A percentile compares a stretch with the other conserved stretches of the same genome.
Evolutionary conservation across 2,329 filamentous ascomycete genomes (phyloP).

Genomic region (Aphanoascus verrucosus): DNA sequence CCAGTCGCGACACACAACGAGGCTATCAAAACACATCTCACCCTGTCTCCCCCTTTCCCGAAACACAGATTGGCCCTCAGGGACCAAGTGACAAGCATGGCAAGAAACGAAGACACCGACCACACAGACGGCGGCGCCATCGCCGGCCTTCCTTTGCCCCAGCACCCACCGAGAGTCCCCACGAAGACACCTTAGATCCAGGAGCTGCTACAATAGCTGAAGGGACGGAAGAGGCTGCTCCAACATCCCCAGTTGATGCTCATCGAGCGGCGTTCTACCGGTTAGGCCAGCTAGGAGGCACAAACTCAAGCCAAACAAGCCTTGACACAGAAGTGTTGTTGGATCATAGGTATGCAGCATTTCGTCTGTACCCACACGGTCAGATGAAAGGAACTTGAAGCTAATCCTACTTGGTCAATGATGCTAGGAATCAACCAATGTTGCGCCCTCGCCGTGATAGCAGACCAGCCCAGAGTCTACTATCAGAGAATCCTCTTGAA

Average conservation of each 20-base stretch:
- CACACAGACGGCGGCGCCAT: constrained; percentile 64
- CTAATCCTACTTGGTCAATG: neutral
- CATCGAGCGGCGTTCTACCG: constrained; percentile 45
- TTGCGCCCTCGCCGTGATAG: constrained; percentile 55
- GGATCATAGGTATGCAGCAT: constrained; percentile 59
- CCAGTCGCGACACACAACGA: neutral
- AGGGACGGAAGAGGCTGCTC: constrained; percentile 34
- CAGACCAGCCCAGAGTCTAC: constrained; percentile 31
- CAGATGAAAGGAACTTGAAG: neutral
- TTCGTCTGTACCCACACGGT: neutral
- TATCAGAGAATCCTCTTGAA: constrained; percentile 20
- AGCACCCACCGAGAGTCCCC: constrained; percentile 44
- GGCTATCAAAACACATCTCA: neutral
- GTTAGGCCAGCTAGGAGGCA: constrained; percentile 33
- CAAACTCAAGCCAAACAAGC: constrained; percentile 69
- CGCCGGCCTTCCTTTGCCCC: constrained; percentile 72
- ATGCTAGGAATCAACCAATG: constrained; percentile 45
- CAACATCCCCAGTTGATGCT: constrained; percentile 24
- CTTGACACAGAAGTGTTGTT: constrained; percentile 79
- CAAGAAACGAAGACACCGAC: constrained; percentile 65
- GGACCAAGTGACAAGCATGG: neutral
- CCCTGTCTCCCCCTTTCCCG: constrained; percentile 3
- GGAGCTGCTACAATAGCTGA: constrained; percentile 39
- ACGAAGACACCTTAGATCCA: constrained; percentile 18
- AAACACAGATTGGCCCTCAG: constrained; percentile 10